Conservation (phyloP, 2,329 filamentous ascomycete genomes). For the Dactylellina drechsleri region DNA sequence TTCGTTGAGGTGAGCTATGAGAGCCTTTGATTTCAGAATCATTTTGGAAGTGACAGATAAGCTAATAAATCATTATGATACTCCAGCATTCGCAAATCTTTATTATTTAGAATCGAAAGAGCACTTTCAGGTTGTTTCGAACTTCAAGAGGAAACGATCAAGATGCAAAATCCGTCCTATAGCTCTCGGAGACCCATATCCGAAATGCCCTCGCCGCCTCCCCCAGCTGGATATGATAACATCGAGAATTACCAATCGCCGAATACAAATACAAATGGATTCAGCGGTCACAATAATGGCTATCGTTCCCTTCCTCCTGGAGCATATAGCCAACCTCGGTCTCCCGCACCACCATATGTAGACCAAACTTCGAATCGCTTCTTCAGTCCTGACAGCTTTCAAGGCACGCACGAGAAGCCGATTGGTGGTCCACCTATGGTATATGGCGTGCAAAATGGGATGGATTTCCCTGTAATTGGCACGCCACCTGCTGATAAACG, state of each 20-base stretch:
- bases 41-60: no score
- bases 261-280: background rate
- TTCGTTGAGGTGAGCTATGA: background rate
- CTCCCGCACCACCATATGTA: conserved; percentile 5
- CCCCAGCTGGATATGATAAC: background rate
- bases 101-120: no score
- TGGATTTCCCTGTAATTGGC: conserved; percentile 7
- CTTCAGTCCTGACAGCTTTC: background rate
- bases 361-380: background rate
- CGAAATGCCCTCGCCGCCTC: conserved; percentile 1
- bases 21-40: background rate
- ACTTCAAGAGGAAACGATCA: conserved; percentile 8
- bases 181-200: background rate
- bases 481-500: conserved; percentile 8
- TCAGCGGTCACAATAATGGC: background rate
- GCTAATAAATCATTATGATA: no score
- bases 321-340: background rate
- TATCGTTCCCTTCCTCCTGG: conserved; percentile 5
- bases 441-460: background rate
- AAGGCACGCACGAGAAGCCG: conserved; percentile 12
- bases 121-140: background rate
- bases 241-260: background rate
- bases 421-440: conserved; percentile 17
- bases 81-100: no score
- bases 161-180: background rate